phyloP scores from a whole-genome alignment of 192 early-diverging fungal species.

The Gamsiella multidivaricata region DNA sequence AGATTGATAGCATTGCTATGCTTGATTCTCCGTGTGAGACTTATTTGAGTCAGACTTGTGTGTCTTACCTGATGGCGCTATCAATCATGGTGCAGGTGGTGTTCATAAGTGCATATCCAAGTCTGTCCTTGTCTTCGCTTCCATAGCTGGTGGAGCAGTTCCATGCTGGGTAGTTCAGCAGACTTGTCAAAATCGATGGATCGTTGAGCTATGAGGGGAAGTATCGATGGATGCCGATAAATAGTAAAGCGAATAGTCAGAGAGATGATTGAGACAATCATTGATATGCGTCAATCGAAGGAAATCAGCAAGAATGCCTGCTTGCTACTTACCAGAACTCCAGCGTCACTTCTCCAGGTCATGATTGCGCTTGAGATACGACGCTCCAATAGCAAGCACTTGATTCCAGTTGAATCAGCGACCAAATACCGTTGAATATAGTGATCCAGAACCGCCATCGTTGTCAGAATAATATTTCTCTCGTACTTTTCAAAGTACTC shows the following conservation, averaged over 20 bases:
- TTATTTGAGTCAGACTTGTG: no score
- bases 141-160: conserved; percentile 24
- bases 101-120: conserved; percentile 20
- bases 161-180: conserved; percentile 31
- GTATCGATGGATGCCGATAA: no score
- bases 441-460: conserved; percentile 44
- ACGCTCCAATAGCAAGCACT: conserved; percentile 48
- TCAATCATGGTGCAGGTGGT: conserved; percentile 28
- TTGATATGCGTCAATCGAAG: no score
- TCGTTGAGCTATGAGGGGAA: conserved; percentile 31
- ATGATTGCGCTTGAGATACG: conserved; percentile 51
- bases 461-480: conserved; percentile 48
- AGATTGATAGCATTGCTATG: no score
- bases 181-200: conserved; percentile 12
- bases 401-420: conserved; percentile 17
- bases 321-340: conserved; percentile 60
- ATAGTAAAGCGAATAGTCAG: not conserved
- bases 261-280: no score
- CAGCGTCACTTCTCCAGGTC: conserved; percentile 38
- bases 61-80: conserved; percentile 16
- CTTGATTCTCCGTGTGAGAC: no score
- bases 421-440: conserved; percentile 18
- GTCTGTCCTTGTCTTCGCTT: conserved; percentile 17
- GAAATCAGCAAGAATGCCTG: no score
- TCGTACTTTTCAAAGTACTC: conserved; percentile 62